phyloP scores from a whole-genome alignment of 1,284 basidiomycete genomes.

The Melanopsichium pennsylvanicum region DNA sequence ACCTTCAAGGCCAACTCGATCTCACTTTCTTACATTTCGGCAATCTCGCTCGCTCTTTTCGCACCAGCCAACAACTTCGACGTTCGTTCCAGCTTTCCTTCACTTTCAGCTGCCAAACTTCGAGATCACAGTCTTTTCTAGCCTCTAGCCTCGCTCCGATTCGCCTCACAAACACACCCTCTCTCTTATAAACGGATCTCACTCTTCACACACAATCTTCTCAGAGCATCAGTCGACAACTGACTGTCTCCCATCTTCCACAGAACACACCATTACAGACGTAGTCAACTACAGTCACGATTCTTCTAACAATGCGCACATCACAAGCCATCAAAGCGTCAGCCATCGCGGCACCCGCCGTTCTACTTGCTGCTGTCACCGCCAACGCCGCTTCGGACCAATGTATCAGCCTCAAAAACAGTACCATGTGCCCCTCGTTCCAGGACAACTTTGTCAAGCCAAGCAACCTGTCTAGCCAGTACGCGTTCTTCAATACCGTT shows the following conservation, averaged over 20 bases:
- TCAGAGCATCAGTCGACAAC: not conserved
- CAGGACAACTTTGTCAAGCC: slow-evolving; percentile 64
- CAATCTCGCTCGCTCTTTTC: not conserved
- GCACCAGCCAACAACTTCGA: slow-evolving; percentile 9
- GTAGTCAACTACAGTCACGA: no score
- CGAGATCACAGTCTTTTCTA: slow-evolving; percentile 38
- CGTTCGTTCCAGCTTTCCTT: slow-evolving; percentile 15
- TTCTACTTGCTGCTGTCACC: slow-evolving; percentile 24
- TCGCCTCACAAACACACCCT: not conserved
- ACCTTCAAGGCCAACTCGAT: slow-evolving; percentile 18
- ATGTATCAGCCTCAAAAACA: slow-evolving; percentile 53
- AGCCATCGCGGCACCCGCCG: slow-evolving; percentile 26
- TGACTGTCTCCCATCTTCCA: not conserved
- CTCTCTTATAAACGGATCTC: no score
- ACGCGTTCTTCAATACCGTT: slow-evolving; percentile 64
- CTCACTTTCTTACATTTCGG: slow-evolving; percentile 18
- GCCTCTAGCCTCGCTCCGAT: slow-evolving; percentile 1
- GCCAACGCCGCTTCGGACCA: slow-evolving; percentile 36
- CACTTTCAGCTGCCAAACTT: slow-evolving; percentile 18
- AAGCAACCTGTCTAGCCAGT: slow-evolving; percentile 64
- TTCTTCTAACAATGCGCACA: slow-evolving; percentile 26
- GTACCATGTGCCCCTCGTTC: slow-evolving; percentile 53
- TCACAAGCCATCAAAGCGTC: slow-evolving; percentile 29
- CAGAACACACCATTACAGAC: no score
- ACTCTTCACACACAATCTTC: not conserved